Base-by-base conservation (phyloP, 352 stramenopile species). In the Pilasporangium apinafurcum region DNA sequence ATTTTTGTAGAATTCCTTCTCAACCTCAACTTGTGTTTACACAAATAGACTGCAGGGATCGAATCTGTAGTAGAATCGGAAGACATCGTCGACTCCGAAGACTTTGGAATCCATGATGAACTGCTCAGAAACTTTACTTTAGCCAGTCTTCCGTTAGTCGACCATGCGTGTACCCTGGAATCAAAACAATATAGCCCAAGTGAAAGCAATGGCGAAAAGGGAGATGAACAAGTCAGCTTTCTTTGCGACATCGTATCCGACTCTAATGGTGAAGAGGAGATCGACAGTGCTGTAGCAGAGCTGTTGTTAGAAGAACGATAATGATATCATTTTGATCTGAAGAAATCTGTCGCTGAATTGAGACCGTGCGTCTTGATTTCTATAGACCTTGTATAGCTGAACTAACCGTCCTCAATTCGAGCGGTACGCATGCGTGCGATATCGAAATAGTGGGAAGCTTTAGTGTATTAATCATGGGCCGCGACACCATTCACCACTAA, bases 391-490 rank as follows among this genome's bases (percentile, higher is more conserved):
- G n/a, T n/a, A n/a, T n/a, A n/a, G n/a, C n/a, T n/a, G n/a, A n/a
- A n/a, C n/a, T n/a, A n/a, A n/a, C n/a, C n/a, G n/a, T n/a, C n/a
- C n/a, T n/a, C n/a, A n/a, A n/a, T n/a, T n/a, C 7, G 35, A 44
- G 20, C 48, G 44, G 43, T 36, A 56, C 22, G 25, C 41, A 53
- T 30, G 44, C 53, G 34, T 38, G 33, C 43, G 36, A 44, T 25
- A n/a, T n/a, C n/a, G 22, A 48, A 42, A 44, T 39, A 47, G 31
- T 66, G 63, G 68, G 65, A 86, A 83, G 68, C 68, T 67, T 56
- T 43, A 79, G 69, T 69, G 68, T 78, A 67, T 78, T 82, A 79
- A 71, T 77, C 65, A 77, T 59, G 66, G 62, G 51, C 51, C 64
- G 56, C 62, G 51, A 63, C 59, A 52, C 36, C 38, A 40, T 59